A percentile compares a stretch with the other conserved stretches of the same genome.
phyloP scores from a whole-genome alignment of 2,329 filamentous ascomycete species.

The Graphiopsis chlorocephala region DNA sequence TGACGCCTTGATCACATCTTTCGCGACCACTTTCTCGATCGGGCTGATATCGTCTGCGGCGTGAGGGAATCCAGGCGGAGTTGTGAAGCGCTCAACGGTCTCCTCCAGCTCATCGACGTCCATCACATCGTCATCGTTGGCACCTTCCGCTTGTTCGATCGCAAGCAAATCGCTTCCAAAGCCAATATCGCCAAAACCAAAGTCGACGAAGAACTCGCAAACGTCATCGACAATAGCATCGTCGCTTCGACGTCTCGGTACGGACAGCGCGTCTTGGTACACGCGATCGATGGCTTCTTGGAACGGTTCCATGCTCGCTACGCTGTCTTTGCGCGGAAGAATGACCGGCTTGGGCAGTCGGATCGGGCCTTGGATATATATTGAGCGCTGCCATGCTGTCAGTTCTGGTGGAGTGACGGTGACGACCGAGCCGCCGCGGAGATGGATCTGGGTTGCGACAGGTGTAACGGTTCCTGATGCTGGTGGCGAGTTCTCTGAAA shows the following conservation, averaged over 20 bases:
- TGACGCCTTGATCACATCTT: constrained; percentile 23
- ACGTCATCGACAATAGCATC: constrained; percentile 39
- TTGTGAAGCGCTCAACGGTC: constrained; percentile 25
- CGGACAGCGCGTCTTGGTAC: constrained; percentile 28
- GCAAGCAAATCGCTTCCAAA: constrained; percentile 25
- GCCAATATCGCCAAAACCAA: constrained; percentile 35
- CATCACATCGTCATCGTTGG: constrained; percentile 15
- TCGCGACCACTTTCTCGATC: constrained; percentile 26
- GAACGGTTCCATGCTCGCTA: constrained; percentile 41
- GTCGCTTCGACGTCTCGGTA: constrained; percentile 33
- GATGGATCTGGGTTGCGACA: constrained; percentile 30
- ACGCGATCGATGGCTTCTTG: constrained; percentile 34
- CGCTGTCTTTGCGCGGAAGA: constrained; percentile 39
- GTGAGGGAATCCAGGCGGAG: constrained; percentile 20
- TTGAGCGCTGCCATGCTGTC: constrained; percentile 33
- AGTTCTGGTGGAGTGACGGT: constrained; percentile 36
- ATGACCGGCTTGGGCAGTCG: constrained; percentile 36
- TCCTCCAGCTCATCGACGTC: constrained; percentile 21
- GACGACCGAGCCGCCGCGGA: constrained; percentile 34
- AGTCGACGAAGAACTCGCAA: constrained; percentile 42
- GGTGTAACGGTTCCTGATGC: constrained; percentile 23
- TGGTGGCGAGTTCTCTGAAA: constrained; percentile 23
- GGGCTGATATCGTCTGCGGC: constrained; percentile 22
- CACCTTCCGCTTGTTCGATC: background rate
- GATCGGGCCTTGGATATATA: constrained; percentile 45